Percentiles rank a stretch among this genome's conserved stretches.
phyloP scores from a whole-genome alignment of 2,329 filamentous ascomycete genomes.

The Colletotrichum limetticola region DNA sequence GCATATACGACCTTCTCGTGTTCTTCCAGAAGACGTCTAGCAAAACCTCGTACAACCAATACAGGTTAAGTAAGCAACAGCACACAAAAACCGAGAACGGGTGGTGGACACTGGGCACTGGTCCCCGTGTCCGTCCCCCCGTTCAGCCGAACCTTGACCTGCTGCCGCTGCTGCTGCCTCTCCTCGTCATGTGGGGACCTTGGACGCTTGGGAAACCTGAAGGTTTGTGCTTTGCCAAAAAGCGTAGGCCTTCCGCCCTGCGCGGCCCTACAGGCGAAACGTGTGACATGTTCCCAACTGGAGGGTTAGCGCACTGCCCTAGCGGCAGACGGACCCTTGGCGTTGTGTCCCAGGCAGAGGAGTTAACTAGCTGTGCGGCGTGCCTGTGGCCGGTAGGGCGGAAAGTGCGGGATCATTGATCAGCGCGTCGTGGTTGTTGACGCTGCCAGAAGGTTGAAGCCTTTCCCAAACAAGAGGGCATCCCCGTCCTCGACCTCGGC shows the following conservation, averaged over 20 bases:
- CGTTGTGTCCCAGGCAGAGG: not conserved
- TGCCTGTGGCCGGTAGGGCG: constrained; percentile 22
- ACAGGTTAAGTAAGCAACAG: not conserved
- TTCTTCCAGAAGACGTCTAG: constrained; percentile 17
- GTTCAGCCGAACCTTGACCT: not conserved
- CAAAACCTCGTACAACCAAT: not conserved
- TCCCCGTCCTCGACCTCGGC: constrained; percentile 27
- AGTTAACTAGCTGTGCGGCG: no score
- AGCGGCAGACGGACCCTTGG: constrained; percentile 24
- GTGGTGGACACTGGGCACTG: not conserved
- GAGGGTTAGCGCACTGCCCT: constrained; percentile 12
- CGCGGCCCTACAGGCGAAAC: constrained; percentile 2
- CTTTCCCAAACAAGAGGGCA: constrained; percentile 21
- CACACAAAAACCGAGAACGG: not conserved
- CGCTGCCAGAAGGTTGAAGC: not conserved
- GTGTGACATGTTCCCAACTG: constrained; percentile 6
- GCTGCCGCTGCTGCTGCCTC: not conserved
- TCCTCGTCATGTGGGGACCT: not conserved
- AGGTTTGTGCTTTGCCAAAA: not conserved
- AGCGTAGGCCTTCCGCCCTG: not conserved
- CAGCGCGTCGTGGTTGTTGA: constrained; percentile 14
- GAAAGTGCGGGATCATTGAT: constrained; percentile 31
- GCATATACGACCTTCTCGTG: constrained; percentile 2
- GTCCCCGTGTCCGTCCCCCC: no score
- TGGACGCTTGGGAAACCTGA: not conserved